phyloP scores from a whole-genome alignment of 2,329 filamentous ascomycete genomes.

The Ascocoryne sarcoides region DNA sequence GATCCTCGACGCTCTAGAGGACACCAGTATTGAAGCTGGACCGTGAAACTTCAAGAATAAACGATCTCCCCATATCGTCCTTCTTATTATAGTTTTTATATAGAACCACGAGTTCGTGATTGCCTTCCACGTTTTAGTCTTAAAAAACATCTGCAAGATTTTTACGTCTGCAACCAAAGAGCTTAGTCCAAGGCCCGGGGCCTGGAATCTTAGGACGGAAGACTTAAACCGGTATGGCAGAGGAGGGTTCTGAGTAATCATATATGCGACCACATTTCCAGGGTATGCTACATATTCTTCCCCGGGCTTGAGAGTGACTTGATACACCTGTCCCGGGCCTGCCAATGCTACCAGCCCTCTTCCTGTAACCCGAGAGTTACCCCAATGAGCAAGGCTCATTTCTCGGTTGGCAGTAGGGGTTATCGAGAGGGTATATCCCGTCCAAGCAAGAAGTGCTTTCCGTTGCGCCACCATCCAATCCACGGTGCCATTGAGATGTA shows the following conservation, averaged over 20 bases:
- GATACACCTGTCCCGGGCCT: constrained; percentile 83
- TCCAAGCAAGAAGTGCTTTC: constrained; percentile 90
- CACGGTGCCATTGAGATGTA: constrained; percentile 85
- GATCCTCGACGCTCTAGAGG: constrained; percentile 73
- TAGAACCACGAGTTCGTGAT: constrained; percentile 56
- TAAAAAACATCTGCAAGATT: constrained; percentile 65
- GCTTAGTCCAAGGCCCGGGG: constrained; percentile 59
- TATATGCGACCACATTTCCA: constrained; percentile 85
- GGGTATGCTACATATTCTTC: constrained; percentile 91
- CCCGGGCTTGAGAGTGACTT: constrained; percentile 68
- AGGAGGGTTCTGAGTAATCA: constrained; percentile 63
- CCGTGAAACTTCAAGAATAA: constrained; percentile 87
- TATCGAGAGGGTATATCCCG: constrained; percentile 73
- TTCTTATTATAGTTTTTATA: constrained; percentile 66
- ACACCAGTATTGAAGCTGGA: constrained; percentile 76
- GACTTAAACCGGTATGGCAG: constrained; percentile 82
- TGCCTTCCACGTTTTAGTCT: constrained; percentile 64
- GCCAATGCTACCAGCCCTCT: constrained; percentile 77
- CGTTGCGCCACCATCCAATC: constrained; percentile 93
- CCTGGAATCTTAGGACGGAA: constrained; percentile 63
- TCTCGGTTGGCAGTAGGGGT: constrained; percentile 66
- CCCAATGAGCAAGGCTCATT: constrained; percentile 81
- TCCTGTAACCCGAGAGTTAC: constrained; percentile 79
- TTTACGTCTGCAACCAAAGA: constrained; percentile 58
- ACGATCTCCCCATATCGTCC: constrained; percentile 88